These are phyloP conservation scores for Corrigiola litoralis DNA, from an alignment of 179 eudicot species.

Conservation along the genomic window DNA sequence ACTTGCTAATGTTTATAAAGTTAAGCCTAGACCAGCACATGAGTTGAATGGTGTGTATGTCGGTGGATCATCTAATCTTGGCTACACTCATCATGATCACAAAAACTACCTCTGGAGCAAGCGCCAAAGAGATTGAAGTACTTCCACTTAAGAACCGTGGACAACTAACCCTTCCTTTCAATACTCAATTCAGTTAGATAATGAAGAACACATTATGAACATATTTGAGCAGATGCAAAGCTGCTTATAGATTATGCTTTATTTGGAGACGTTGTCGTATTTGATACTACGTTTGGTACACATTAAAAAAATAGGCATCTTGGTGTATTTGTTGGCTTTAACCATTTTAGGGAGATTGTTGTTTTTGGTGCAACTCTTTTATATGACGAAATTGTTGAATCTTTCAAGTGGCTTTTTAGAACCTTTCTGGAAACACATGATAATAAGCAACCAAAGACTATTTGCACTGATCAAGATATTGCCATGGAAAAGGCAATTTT, in stretches of 20 bases:
- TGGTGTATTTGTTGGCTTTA: constrained; percentile 32
- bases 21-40: not conserved
- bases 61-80: constrained; percentile 15
- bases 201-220: constrained; percentile 13
- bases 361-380: constrained; percentile 27
- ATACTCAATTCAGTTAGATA: constrained; percentile 17
- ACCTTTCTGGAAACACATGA: constrained; percentile 22
- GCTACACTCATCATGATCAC: constrained; percentile 3
- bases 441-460: constrained; percentile 15
- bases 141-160: not conserved
- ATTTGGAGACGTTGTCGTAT: constrained; percentile 25
- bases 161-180: constrained; percentile 22
- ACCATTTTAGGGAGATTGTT: constrained; percentile 22
- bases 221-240: constrained; percentile 18
- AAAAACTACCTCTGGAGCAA: constrained; percentile 12
- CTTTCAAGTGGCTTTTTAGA: constrained; percentile 29
- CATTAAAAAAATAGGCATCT: constrained; percentile 19
- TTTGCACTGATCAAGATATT: constrained; percentile 27
- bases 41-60: constrained; percentile 3
- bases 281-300: constrained; percentile 21
- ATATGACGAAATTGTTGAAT: constrained; percentile 28
- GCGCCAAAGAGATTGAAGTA: constrained; percentile 11
- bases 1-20: not conserved
- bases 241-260: constrained; percentile 13
- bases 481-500: constrained; percentile 19